Conservation (phyloP, 1,284 basidiomycete species). For the Ganoderma resinaceum region DNA sequence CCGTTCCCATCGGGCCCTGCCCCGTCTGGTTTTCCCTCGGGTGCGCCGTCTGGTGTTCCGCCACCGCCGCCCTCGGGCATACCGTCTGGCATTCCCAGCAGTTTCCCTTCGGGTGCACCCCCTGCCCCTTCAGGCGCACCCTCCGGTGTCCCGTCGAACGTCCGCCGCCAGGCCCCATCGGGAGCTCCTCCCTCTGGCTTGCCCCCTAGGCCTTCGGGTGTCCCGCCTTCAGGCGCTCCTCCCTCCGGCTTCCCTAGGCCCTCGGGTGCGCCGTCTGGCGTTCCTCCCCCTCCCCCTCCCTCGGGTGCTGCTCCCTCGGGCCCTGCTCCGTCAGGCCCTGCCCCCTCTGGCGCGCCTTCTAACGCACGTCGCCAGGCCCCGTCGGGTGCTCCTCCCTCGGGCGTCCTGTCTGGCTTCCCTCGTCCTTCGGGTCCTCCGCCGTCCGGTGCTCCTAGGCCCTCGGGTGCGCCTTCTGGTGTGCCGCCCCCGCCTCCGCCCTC, state of each 20-base stretch:
- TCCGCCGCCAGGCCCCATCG: neutral
- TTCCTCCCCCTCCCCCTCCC: neutral
- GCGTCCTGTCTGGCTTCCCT: neutral
- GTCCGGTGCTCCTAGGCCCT: neutral
- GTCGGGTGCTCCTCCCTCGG: neutral
- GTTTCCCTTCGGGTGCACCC: neutral
- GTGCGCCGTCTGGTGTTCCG: neutral
- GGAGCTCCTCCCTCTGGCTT: neutral
- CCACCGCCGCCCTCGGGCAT: neutral
- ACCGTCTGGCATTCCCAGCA: neutral
- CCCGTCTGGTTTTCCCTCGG: conserved; percentile 1
- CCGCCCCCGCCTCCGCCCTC: neutral
- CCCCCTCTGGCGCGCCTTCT: neutral
- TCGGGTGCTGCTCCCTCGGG: neutral
- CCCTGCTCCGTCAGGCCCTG: too few species aligned
- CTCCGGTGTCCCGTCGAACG: neutral
- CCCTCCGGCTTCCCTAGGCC: neutral
- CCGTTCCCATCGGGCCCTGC: neutral
- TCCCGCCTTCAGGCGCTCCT: neutral
- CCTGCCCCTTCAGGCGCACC: neutral
- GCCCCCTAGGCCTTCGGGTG: neutral
- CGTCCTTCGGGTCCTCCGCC: neutral
- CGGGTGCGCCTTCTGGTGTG: neutral
- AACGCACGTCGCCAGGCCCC: neutral
- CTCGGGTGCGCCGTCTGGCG: neutral